Percentiles rank a stretch among this genome's conserved stretches.
These are phyloP conservation scores for Pseudogymnoascus sp. DNA, from an alignment of 2,329 filamentous ascomycete genomes.

Conservation along the genomic window DNA sequence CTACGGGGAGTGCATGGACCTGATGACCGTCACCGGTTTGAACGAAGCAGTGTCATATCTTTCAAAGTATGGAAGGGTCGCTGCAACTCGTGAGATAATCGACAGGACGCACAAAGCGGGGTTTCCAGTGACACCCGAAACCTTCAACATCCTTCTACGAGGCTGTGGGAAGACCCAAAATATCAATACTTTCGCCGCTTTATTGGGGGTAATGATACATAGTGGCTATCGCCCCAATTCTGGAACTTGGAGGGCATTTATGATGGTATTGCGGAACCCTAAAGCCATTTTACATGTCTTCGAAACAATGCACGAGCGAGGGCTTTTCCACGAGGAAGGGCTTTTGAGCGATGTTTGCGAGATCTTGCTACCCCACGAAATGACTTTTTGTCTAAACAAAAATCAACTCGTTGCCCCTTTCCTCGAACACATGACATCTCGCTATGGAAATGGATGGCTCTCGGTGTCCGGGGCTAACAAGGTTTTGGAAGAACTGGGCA, in stretches of 20 bases:
- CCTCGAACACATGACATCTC: neutral
- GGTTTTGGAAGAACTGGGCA: neutral
- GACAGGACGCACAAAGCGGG: neutral
- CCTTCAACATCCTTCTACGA: constrained; percentile 6
- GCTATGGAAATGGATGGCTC: neutral
- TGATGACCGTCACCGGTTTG: neutral
- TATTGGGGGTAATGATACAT: neutral
- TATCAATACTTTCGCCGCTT: neutral
- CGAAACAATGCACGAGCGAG: neutral
- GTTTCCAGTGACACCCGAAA: neutral
- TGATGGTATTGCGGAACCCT: neutral
- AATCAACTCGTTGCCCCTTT: constrained; percentile 2
- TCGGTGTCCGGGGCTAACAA: neutral
- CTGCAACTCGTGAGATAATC: constrained; percentile 1
- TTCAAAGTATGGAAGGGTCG: neutral
- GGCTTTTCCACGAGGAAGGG: constrained; percentile 7
- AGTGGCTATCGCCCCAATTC: constrained; percentile 6
- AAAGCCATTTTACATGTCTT: neutral
- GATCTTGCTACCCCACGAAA: constrained; percentile 3
- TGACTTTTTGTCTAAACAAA: neutral
- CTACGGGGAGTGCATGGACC: neutral
- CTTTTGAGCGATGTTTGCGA: neutral
- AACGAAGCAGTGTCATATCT: constrained; percentile 6
- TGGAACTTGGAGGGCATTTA: constrained; percentile 4
- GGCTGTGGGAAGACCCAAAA: neutral